These are phyloP conservation scores for Chytriomyces sp. DNA, from an alignment of 192 early-diverging fungal species.

Conservation along the genomic window DNA sequence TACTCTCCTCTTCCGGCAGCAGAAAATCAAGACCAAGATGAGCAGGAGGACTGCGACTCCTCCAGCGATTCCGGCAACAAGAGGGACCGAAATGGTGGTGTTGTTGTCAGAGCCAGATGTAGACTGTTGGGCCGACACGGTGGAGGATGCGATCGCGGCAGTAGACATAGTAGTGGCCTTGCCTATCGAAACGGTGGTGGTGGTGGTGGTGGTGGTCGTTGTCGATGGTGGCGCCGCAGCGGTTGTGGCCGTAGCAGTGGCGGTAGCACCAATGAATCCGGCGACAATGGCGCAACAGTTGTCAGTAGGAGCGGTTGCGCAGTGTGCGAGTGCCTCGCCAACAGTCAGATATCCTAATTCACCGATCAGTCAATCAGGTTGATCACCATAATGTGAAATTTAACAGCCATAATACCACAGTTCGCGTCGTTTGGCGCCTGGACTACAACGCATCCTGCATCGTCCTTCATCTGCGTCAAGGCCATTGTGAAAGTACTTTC, in stretches of 20 bases:
- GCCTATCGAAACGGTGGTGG: not conserved
- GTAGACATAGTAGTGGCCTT: not conserved
- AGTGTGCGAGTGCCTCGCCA: not conserved
- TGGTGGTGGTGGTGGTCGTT: not conserved
- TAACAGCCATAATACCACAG: constrained; percentile 5
- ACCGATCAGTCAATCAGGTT: not conserved
- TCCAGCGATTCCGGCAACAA: constrained; percentile 12
- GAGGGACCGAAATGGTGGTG: not conserved
- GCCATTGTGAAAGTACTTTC: not conserved
- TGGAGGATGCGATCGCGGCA: not conserved
- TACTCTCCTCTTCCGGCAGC: not conserved
- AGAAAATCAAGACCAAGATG: not conserved
- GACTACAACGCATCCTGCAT: not conserved
- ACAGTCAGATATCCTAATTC: not conserved
- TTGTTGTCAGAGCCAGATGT: not conserved
- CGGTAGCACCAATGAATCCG: not conserved
- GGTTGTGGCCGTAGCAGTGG: not conserved
- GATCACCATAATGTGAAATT: not conserved
- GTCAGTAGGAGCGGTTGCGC: not conserved
- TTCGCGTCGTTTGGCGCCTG: not conserved
- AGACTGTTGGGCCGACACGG: not conserved
- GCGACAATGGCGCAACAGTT: not conserved
- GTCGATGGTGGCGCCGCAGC: not conserved
- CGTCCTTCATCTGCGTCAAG: not conserved
- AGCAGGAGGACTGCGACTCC: not conserved